A percentile compares a stretch with the other conserved stretches of the same genome.
These are phyloP conservation scores for Rhodotorula mucilaginosa DNA, from an alignment of 1,284 basidiomycete species.

Conservation along the genomic window DNA sequence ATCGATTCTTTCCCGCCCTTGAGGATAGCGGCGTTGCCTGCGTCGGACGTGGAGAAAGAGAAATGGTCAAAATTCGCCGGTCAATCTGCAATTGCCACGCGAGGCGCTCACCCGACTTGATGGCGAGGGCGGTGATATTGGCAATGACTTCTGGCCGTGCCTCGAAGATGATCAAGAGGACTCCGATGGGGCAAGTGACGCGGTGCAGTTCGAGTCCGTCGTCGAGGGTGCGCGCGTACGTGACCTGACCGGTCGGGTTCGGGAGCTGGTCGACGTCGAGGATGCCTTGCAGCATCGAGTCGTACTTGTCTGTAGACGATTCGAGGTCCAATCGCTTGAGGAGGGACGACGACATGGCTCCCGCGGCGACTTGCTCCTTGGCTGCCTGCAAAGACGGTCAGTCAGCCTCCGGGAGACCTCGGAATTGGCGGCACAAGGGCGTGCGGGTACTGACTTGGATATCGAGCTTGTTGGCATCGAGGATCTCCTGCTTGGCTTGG, in stretches of 20 bases:
- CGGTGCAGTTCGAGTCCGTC: slow-evolving; percentile 84
- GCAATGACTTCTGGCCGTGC: slow-evolving; percentile 96
- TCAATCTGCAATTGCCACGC: not conserved
- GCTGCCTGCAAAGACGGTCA: slow-evolving; percentile 57
- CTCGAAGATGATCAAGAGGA: slow-evolving; percentile 95
- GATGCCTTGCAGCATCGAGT: slow-evolving; percentile 86
- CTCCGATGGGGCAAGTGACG: slow-evolving; percentile 94
- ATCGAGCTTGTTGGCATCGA: slow-evolving; percentile 76
- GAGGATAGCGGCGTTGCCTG: slow-evolving; percentile 89
- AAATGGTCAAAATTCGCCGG: not conserved
- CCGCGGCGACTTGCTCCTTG: slow-evolving; percentile 69
- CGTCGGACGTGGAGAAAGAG: too few species aligned
- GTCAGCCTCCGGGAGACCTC: not conserved
- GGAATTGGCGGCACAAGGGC: slow-evolving; percentile 25
- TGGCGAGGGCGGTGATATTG: slow-evolving; percentile 92
- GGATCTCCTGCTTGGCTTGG: slow-evolving; percentile 64
- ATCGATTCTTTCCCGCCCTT: slow-evolving; percentile 96
- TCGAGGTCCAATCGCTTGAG: slow-evolving; percentile 82
- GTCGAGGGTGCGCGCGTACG: slow-evolving; percentile 86
- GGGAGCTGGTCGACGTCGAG: slow-evolving; percentile 79
- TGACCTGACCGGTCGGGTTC: slow-evolving; percentile 81
- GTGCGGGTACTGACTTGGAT: slow-evolving; percentile 56
- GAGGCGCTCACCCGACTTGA: slow-evolving; percentile 76
- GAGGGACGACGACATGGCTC: slow-evolving; percentile 76
- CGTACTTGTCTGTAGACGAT: slow-evolving; percentile 80